Conservation (phyloP, 441 rosid species). For the Manihot esculenta region DNA sequence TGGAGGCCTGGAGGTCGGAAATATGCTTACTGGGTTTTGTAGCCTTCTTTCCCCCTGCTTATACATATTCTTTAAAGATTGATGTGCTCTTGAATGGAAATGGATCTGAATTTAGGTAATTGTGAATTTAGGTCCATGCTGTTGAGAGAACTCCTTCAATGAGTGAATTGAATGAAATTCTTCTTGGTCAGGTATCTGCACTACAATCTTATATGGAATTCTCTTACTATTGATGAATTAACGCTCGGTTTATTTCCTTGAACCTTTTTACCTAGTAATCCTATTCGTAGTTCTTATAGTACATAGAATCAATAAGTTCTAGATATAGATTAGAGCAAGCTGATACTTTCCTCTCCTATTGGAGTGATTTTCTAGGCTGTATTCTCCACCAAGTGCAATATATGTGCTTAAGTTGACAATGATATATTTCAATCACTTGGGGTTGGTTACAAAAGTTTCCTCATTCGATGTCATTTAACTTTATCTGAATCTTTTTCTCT, state of each 20-base stretch:
- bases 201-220: conserved; percentile 13
- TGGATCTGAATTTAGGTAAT: conserved; percentile 13
- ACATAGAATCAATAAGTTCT: conserved; percentile 9
- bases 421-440: not conserved
- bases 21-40: conserved; percentile 8
- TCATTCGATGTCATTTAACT: not conserved
- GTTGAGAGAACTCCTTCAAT: conserved; percentile 95
- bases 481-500: not conserved
- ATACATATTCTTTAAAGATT: not conserved
- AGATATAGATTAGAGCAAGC: conserved; percentile 7
- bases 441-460: not conserved
- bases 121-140: conserved; percentile 69
- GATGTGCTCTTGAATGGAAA: not conserved
- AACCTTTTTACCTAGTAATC: not conserved
- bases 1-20: conserved; percentile 83
- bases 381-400: not conserved
- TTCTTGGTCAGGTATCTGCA: conserved; percentile 81
- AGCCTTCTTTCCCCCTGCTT: not conserved
- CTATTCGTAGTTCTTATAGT: not conserved
- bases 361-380: not conserved
- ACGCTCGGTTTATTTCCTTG: conserved; percentile 5
- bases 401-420: not conserved
- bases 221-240: conserved; percentile 16
- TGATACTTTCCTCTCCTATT: not conserved
- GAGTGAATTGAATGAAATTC: conserved; percentile 95